Evolutionary conservation across 495 filamentous ascomycete genomes (phyloP).

Genomic region (Lepidopterella palustris): DNA sequence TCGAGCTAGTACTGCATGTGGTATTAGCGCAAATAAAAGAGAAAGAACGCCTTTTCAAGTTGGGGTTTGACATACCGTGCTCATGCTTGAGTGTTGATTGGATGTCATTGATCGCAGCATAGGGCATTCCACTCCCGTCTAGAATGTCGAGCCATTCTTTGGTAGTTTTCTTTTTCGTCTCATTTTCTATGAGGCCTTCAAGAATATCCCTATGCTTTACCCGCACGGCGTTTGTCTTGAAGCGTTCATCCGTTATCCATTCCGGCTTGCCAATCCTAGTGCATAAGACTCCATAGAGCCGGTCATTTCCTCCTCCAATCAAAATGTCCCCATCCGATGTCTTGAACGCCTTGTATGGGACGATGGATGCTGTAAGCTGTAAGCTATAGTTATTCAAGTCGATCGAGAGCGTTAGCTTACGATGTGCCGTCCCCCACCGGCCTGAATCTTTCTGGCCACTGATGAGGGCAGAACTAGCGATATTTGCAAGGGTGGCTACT

Average conservation of each 20-base stretch:
- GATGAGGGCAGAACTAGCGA: slow-evolving; percentile 86
- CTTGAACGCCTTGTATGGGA: slow-evolving; percentile 87
- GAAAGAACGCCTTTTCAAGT: too few species aligned
- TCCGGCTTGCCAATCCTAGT: slow-evolving; percentile 68
- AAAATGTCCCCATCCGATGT: slow-evolving; percentile 90
- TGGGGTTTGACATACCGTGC: slow-evolving; percentile 48
- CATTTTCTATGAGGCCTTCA: slow-evolving; percentile 66
- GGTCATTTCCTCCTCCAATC: slow-evolving; percentile 90
- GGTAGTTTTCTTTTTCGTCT: slow-evolving; percentile 72
- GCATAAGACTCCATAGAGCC: slow-evolving; percentile 80
- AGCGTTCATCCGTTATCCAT: slow-evolving; percentile 72
- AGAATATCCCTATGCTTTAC: slow-evolving; percentile 73
- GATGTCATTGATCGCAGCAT: slow-evolving; percentile 91
- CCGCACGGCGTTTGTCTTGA: slow-evolving; percentile 70
- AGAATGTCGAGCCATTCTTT: slow-evolving; percentile 80
- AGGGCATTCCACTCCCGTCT: slow-evolving; percentile 87
- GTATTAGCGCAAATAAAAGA: slow-evolving; percentile 14
- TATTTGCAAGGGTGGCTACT: slow-evolving; percentile 84
- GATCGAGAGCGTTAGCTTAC: slow-evolving; percentile 44
- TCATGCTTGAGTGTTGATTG: slow-evolving; percentile 74
- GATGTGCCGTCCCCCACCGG: slow-evolving; percentile 93
- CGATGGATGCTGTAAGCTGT: slow-evolving; percentile 67
- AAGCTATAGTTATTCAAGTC: slow-evolving; percentile 5
- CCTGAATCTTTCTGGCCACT: slow-evolving; percentile 82
- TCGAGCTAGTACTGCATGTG: slow-evolving; percentile 71